Evolutionary conservation across 2,329 filamentous ascomycete genomes (phyloP), one percentile per base, ranked within the genome.

Genomic region (Aspergillus novoparasiticus): DNA sequence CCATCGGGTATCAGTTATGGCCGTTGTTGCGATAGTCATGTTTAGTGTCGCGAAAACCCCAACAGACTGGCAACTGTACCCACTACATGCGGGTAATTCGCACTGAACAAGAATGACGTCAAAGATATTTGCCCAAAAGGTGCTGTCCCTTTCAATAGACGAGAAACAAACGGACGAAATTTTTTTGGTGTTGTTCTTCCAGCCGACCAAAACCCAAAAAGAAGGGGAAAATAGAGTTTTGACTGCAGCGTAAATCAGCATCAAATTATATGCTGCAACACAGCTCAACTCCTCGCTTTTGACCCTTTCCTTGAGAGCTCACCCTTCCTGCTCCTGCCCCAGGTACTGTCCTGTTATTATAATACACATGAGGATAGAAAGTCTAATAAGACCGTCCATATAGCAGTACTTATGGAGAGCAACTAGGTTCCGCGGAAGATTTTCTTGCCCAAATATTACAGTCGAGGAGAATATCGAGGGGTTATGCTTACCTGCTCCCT

Each of bases 191-290:
- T 34, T 26, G 10, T 30, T 53, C 21, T 34, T 53, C 21, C 16
- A 30, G 50, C 50, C 30, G 50, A 54, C 30, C 26, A 28, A 30
- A 53, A 41, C 39, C 19, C 28, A 53, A 19, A 54, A 36, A 30
- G 28, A 58, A 34, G 32, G 50, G 34, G 48, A 23, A 53, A 61
- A 59, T 58, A 57, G 34, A 59, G 60, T 58, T 66, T 58, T 45
- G n/a, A 50, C 43, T 32, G 45, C 32, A 56, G 51, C 46, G 45
- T 46, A 57, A 60, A 61, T 64, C 46, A 61, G 39, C 30, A 32
- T 30, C 58, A 36, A 51, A 61, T 64, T 62, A 60, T 45, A 51
- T 41, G 61, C 64, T 61, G 62, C 62, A 63, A 60, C 58, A 46
- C 46, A 50, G 58, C 41, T 45, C 43, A n/a, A 39, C 51, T 55